Evolutionary conservation across 192 early-diverging fungal species (phyloP), one percentile per base, ranked within the genome.

Genomic region (Linnemannia zychae): DNA sequence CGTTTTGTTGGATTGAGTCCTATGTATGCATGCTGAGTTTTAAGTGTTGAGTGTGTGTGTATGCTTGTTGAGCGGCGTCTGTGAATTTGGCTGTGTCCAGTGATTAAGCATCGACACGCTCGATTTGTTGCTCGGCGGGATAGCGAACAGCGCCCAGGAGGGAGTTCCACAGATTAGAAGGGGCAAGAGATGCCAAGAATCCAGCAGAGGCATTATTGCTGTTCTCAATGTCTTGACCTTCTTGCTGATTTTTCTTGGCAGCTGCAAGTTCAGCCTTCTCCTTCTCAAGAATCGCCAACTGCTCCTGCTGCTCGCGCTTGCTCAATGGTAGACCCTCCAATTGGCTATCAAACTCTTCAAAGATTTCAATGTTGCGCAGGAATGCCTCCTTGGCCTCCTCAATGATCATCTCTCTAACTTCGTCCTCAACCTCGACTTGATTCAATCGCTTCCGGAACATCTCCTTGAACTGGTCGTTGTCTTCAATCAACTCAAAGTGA

Each of bases 391-490:
- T 68, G 5, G 77, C 66, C 73, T 84, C 82, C 48, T 84, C 66
- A 12, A 84, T 57, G 48, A 84, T 79, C 6, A 36, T 17, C 24
- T 75, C n/a, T 20, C 49, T 31, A 7, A 80, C 74, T 1, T 50
- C 70, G 12, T 81, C 80, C n/a, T 60, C 71, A 9, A 92, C 82
- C n/a, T 86, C 73, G 48, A 84, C 52, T 17, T 84, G 80, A 71
- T 92, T 88, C 38, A 92, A 68, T 38, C 78, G 81, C 53, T 87
- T 84, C 38, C 91, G 85, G 67, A 86, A 92, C 79, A 87, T 71
- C n/a, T 87, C 81, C 72, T 92, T 92, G 81, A 92, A 92, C n/a
- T 75, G 74, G 16, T 76, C 76, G 12, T 73, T 67, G 37, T 90
- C 87, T 31, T 87, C 90, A 36, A 92, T 82, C 49, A 79, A 53